These are phyloP conservation scores for Pseudogymnoascus sp. DNA, from an alignment of 2,329 filamentous ascomycete genomes.

Conservation along the genomic window DNA sequence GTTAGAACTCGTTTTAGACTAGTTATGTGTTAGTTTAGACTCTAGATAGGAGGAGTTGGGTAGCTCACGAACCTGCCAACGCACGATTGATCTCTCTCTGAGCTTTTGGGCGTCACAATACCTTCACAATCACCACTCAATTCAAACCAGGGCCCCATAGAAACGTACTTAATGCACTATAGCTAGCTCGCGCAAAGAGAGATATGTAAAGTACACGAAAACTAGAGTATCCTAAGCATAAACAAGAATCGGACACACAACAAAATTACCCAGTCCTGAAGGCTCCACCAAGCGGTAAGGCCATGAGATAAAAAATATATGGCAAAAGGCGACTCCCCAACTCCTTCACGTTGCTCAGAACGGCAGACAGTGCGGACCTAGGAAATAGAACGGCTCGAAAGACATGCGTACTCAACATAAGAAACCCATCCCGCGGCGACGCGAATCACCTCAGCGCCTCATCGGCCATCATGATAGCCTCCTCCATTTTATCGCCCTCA, in stretches of 20 bases:
- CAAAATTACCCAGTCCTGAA: neutral
- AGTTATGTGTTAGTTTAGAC: neutral
- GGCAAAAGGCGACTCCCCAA: neutral
- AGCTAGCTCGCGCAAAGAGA: neutral
- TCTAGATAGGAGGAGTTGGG: neutral
- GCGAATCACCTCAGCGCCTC: slow-evolving; percentile 7
- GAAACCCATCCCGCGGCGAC: neutral
- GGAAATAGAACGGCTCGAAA: slow-evolving; percentile 2
- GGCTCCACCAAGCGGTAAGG: neutral
- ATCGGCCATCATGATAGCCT: slow-evolving; percentile 19
- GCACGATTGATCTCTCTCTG: neutral
- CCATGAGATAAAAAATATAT: neutral
- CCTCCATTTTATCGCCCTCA: slow-evolving; percentile 16
- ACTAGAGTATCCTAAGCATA: slow-evolving; percentile 1
- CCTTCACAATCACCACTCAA: neutral
- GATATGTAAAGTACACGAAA: slow-evolving; percentile 4
- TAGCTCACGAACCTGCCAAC: neutral
- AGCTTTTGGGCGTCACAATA: neutral
- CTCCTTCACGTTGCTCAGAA: slow-evolving; percentile 4
- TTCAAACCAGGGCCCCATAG: neutral
- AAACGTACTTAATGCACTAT: neutral
- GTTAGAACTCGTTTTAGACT: neutral
- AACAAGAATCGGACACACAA: neutral
- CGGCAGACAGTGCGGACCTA: neutral
- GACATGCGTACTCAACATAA: neutral